Evolutionary conservation across 805 yeast species (phyloP).

Genomic region (Pichia deserticola): DNA sequence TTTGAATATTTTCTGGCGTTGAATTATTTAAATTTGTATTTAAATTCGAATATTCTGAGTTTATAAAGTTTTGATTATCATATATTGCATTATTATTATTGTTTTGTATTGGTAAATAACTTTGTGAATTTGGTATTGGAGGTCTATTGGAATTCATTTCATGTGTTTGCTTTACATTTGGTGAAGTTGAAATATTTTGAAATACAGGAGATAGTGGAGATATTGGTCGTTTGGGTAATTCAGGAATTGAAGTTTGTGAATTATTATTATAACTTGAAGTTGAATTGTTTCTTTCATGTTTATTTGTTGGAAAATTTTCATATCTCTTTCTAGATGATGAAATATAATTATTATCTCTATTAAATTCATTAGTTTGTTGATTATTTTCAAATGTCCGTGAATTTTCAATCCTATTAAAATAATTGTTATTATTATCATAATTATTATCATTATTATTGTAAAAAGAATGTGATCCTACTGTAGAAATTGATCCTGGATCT

Average conservation of each 20-base stretch:
- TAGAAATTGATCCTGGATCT: constrained; percentile 6
- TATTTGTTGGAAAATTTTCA: background rate
- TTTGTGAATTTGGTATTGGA: background rate
- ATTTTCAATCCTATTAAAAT: too few species aligned
- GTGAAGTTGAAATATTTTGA: background rate
- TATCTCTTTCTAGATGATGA: too few species aligned
- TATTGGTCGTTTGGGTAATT: background rate
- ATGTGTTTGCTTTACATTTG: background rate
- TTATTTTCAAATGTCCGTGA: too few species aligned
- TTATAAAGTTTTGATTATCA: too few species aligned
- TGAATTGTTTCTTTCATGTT: background rate
- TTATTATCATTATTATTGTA: too few species aligned
- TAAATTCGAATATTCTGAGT: background rate
- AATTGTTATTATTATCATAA: too few species aligned
- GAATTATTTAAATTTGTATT: background rate
- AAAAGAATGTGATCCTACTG: background rate
- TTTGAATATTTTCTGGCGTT: background rate
- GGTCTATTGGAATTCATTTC: too few species aligned
- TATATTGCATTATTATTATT: too few species aligned
- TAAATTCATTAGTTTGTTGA: too few species aligned
- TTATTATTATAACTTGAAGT: background rate
- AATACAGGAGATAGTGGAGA: background rate
- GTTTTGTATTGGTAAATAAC: background rate
- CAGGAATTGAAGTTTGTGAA: background rate
- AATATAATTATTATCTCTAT: too few species aligned